A percentile compares a stretch with the other conserved stretches of the same genome.
Evolutionary conservation across 140 eudicot species (phyloP).

Genomic region (Ambrosia hybrid): DNA sequence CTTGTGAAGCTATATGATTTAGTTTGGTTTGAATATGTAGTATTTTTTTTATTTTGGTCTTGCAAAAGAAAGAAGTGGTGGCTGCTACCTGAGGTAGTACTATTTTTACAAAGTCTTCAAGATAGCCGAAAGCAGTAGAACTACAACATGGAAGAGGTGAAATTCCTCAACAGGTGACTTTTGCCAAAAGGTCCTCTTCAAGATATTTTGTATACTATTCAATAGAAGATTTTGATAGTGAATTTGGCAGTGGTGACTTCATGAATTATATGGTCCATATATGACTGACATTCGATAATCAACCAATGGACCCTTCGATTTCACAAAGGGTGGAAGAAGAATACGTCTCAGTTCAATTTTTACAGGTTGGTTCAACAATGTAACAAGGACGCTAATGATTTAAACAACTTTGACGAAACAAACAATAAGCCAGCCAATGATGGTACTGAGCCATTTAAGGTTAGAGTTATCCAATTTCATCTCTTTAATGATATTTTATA

Average conservation of each 20-base stretch:
- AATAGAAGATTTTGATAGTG: constrained; percentile 76
- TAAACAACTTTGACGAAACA: too few relatives aligned
- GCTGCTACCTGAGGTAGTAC: constrained; percentile 81
- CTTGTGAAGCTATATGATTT: too few relatives aligned
- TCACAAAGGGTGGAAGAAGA: constrained; percentile 60
- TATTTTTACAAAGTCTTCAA: constrained; percentile 33
- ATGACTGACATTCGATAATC: constrained; percentile 86
- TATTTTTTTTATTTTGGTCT: constrained; percentile 58
- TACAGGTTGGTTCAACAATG: too few relatives aligned
- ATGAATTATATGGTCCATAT: constrained; percentile 70
- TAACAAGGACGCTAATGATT: too few relatives aligned
- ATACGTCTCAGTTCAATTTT: too few relatives aligned
- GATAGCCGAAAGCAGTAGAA: constrained; percentile 48
- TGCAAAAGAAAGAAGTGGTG: constrained; percentile 91
- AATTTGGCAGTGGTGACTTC: constrained; percentile 47
- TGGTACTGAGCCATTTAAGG: too few relatives aligned
- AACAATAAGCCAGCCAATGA: too few relatives aligned
- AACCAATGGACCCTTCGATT: constrained; percentile 75
- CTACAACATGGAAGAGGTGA: constrained; percentile 43
- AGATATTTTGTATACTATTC: constrained; percentile 77
- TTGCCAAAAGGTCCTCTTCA: constrained; percentile 65
- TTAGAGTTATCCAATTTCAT: too few relatives aligned
- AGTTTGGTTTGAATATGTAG: too few relatives aligned
- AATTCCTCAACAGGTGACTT: constrained; percentile 51
- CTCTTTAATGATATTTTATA: too few relatives aligned